Evolutionary conservation across 2,329 filamentous ascomycete species (phyloP).

Genomic region (Diaporthe citri): DNA sequence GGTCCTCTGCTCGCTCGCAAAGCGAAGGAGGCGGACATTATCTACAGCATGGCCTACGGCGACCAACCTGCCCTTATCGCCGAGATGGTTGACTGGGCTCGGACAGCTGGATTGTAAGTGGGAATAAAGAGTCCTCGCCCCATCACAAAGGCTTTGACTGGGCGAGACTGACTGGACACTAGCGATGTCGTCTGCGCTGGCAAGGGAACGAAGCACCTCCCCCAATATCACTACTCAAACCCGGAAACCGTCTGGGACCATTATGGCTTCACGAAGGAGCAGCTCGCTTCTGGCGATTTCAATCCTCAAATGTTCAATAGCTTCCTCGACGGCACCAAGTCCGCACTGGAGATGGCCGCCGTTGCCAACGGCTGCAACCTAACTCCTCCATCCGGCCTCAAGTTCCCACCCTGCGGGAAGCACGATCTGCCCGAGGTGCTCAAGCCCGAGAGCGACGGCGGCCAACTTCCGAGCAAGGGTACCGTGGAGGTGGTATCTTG

Average conservation of each 20-base stretch:
- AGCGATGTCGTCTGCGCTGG: slow-evolving; percentile 5
- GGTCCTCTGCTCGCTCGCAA: slow-evolving; percentile 56
- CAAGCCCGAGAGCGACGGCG: slow-evolving; percentile 56
- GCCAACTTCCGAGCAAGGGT: slow-evolving; percentile 54
- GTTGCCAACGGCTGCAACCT: slow-evolving; percentile 60
- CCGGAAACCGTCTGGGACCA: slow-evolving; percentile 61
- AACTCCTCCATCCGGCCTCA: slow-evolving; percentile 54
- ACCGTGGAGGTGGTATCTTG: slow-evolving; percentile 60
- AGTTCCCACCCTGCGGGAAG: slow-evolving; percentile 58
- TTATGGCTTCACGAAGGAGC: slow-evolving; percentile 60
- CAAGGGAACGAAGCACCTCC: slow-evolving; percentile 5
- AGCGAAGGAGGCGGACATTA: slow-evolving; percentile 58
- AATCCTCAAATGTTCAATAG: slow-evolving; percentile 64
- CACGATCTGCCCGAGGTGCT: slow-evolving; percentile 57
- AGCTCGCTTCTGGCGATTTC: slow-evolving; percentile 56
- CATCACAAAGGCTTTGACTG: background rate
- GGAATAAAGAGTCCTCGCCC: accelerated
- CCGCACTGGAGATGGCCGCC: slow-evolving; percentile 60
- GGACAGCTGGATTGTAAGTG: slow-evolving; percentile 38
- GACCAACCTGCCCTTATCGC: slow-evolving; percentile 59
- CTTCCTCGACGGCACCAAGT: slow-evolving; percentile 62
- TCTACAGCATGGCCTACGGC: slow-evolving; percentile 61
- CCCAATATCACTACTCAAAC: slow-evolving; percentile 55
- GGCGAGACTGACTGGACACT: background rate
- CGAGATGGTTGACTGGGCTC: slow-evolving; percentile 58